Conservation (phyloP, 2,329 filamentous ascomycete genomes). For the Colletotrichum lentis region DNA sequence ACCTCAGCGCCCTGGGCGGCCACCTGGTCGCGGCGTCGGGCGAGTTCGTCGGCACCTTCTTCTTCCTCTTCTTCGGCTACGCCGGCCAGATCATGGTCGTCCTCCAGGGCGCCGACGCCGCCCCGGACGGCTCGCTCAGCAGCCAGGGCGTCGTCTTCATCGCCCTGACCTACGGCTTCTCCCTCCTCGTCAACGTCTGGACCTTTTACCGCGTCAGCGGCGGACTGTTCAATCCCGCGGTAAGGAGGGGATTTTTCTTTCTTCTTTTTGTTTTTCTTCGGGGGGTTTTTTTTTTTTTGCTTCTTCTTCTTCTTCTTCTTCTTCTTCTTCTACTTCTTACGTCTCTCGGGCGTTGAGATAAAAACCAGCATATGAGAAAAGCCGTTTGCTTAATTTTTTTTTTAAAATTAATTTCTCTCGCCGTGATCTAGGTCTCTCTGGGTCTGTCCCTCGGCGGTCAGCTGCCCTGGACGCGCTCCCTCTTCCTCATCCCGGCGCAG, state of each 20-base stretch:
- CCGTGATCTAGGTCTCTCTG: constrained; percentile 53
- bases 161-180: constrained; percentile 53
- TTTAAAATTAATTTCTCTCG: no score
- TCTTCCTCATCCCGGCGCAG: constrained; percentile 60
- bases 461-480: constrained; percentile 55
- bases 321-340: no score
- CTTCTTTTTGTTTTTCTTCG: no score
- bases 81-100: constrained; percentile 46
- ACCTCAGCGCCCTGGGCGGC: constrained; percentile 2
- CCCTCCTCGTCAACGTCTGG: constrained; percentile 58
- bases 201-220: constrained; percentile 59
- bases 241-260: constrained; percentile 33
- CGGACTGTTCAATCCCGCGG: constrained; percentile 53
- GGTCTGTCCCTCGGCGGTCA: constrained; percentile 61
- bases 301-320: no score
- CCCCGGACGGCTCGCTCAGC: constrained; percentile 15
- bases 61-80: constrained; percentile 55
- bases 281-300: no score
- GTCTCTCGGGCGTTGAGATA: background rate
- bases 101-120: constrained; percentile 30
- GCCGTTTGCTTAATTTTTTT: background rate
- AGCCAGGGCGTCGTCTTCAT: constrained; percentile 49
- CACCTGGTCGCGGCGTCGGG: constrained; percentile 50
- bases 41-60: constrained; percentile 55
- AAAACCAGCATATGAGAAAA: background rate